phyloP scores from a whole-genome alignment of 768 basidiomycete genomes.

The Filobasidium wieringae region DNA sequence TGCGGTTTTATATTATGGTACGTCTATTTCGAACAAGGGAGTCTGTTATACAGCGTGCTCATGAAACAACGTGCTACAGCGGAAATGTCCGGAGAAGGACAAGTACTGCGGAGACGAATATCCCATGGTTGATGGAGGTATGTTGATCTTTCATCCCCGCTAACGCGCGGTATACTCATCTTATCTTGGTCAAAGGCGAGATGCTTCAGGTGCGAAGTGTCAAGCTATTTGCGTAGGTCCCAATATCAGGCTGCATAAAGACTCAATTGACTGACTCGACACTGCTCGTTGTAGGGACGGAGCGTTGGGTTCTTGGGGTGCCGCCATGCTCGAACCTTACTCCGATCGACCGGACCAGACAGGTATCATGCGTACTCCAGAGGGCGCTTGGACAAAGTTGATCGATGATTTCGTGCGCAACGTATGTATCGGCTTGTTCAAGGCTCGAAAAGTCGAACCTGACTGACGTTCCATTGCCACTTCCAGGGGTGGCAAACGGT shows the following conservation, averaged over 20 bases:
- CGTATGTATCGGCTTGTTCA: conserved; percentile 24
- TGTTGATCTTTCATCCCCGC: not conserved
- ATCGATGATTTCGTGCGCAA: conserved; percentile 57
- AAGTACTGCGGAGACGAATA: conserved; percentile 58
- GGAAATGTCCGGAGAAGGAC: conserved; percentile 40
- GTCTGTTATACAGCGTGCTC: not conserved
- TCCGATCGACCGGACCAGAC: conserved; percentile 56
- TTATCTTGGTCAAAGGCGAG: conserved; percentile 40
- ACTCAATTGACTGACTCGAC: conserved; percentile 50
- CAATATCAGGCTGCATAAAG: conserved; percentile 27
- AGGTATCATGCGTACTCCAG: conserved; percentile 57
- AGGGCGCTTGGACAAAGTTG: conserved; percentile 47
- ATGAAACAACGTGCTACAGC: conserved; percentile 7
- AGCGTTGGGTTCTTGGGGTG: conserved; percentile 84
- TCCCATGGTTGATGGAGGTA: conserved; percentile 44
- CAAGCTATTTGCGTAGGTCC: conserved; percentile 23
- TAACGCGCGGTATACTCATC: not conserved
- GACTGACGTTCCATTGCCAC: conserved; percentile 4
- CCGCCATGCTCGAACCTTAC: conserved; percentile 76
- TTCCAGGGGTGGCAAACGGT: conserved; percentile 66
- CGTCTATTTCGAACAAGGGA: not conserved
- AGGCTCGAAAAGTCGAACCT: not conserved
- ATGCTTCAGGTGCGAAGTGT: conserved; percentile 48
- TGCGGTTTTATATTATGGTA: conserved; percentile 39
- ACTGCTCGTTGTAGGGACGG: conserved; percentile 53